phyloP scores from a whole-genome alignment of 208 protist genomes.

The Jaenimonas drosophilae region DNA sequence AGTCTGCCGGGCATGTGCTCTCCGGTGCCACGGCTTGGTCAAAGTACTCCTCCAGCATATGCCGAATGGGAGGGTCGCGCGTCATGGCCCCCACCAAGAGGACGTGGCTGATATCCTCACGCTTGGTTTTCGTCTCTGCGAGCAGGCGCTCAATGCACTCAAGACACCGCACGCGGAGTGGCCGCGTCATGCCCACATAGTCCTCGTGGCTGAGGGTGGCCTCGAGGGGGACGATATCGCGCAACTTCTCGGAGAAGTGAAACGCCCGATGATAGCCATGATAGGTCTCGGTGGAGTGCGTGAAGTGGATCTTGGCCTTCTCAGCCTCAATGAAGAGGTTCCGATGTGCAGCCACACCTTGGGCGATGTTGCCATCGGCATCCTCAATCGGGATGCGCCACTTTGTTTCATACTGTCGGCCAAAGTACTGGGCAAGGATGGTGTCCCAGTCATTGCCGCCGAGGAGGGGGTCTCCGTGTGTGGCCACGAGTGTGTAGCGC shows the following conservation, averaged over 20 bases:
- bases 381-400: constrained; percentile 84
- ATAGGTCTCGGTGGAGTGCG: constrained; percentile 81
- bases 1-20: constrained; percentile 76
- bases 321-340: constrained; percentile 71
- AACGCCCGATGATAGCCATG: constrained; percentile 85
- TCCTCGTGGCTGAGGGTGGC: constrained; percentile 76
- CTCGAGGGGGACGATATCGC: constrained; percentile 81
- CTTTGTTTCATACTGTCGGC: constrained; percentile 72
- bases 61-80: constrained; percentile 79
- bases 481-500: constrained; percentile 73
- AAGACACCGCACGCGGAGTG: constrained; percentile 69
- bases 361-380: constrained; percentile 74
- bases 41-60: constrained; percentile 82
- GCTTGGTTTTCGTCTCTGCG: constrained; percentile 37
- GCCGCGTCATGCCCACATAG: constrained; percentile 75
- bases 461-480: constrained; percentile 83
- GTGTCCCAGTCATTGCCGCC: constrained; percentile 90
- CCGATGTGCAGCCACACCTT: constrained; percentile 59
- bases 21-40: constrained; percentile 37
- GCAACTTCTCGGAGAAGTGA: constrained; percentile 76
- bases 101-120: constrained; percentile 72
- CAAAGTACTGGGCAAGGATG: constrained; percentile 74
- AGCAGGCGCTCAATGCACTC: constrained; percentile 74
- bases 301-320: constrained; percentile 88
- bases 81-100: constrained; percentile 89